Percentiles rank a stretch among this genome's conserved stretches.
phyloP scores from a whole-genome alignment of 1,284 basidiomycete genomes.

The Rhodotorula sp. region DNA sequence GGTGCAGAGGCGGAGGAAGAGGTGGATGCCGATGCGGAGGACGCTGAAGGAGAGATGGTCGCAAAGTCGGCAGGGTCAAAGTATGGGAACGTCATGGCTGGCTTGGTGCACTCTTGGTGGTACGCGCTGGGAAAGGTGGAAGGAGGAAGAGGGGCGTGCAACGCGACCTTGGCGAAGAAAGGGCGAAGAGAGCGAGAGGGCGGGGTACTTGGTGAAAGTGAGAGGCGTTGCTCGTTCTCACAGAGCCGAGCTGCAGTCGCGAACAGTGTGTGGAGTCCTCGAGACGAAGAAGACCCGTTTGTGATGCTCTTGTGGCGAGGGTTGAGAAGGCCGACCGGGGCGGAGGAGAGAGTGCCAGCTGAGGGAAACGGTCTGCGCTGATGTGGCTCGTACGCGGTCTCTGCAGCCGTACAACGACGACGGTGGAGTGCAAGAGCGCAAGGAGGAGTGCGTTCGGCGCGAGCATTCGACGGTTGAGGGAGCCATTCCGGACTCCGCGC shows the following conservation, averaged over 20 bases:
- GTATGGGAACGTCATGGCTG: not conserved
- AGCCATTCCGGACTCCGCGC: too few species aligned
- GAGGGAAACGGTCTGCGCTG: too few species aligned
- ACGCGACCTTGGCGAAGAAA: not conserved
- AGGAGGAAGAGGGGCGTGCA: not conserved
- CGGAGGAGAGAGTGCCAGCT: too few species aligned
- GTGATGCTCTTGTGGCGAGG: too few species aligned
- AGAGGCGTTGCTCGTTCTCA: not conserved
- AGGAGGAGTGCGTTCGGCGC: too few species aligned
- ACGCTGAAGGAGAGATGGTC: not conserved
- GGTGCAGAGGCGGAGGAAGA: too few species aligned
- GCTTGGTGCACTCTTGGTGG: not conserved
- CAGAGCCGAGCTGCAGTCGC: not conserved
- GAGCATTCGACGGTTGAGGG: too few species aligned
- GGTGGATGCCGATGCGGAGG: not conserved
- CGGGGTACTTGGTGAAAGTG: not conserved
- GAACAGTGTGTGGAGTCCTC: not conserved
- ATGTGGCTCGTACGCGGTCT: too few species aligned
- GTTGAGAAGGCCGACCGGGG: too few species aligned
- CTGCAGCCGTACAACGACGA: too few species aligned
- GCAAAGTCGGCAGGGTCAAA: constrained; percentile 5
- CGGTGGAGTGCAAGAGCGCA: too few species aligned
- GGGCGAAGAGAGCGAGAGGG: not conserved
- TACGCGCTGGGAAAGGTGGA: too few species aligned
- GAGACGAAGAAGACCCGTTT: not conserved